Evolutionary conservation across 2,329 filamentous ascomycete genomes (phyloP), one percentile per base, ranked within the genome.

Genomic region (Fusarium pseudocircinatum): DNA sequence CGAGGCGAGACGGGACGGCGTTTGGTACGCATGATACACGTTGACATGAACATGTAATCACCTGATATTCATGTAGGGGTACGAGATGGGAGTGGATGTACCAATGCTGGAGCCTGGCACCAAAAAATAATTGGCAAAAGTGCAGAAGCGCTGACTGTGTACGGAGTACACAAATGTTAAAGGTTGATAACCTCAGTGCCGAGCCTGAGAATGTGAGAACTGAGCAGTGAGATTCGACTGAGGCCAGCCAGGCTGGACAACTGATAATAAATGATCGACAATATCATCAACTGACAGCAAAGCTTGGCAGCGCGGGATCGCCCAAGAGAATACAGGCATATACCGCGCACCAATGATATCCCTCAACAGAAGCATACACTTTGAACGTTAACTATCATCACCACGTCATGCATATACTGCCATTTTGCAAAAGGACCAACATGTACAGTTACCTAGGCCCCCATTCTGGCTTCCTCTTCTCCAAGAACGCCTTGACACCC

Each of bases 401-500:
- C 37, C 28, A 30, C 46, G 52, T 56, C 42, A 63, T 67, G 64
- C 50, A 60, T 28, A 37, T 22, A 32, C 30, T 63, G 57, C 30
- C 32, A 34, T 24, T 24, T 52, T n/a, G 7, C 44, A 20, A 40
- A 46, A 22, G 37, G 36, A n/a, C 24, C n/a, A 18, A 68, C 40
- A 8, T 16, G 13, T 34, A 42, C 20, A 42, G 46, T 62, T 52
- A 76, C 43, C 42, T 49, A 9, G 50, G 22, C 24, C 68, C 67
- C 75, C 75, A 77, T 12, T 63, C 57, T 7, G 75, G 75, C 18
- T 63, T 53, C 7, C 75, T 70, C 71, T 77, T 81, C 36, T 80
- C 75, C 12, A 81, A 67, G 56, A 81, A 81, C 12, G 80, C 79
- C 13, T 63, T 65, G 24, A 81, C 76, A 36, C 79, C 79, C 59